Percentiles rank a stretch among this genome's conserved stretches.
Conservation (phyloP, 2,329 filamentous ascomycete species). For the Penicillium sumatraense region DNA sequence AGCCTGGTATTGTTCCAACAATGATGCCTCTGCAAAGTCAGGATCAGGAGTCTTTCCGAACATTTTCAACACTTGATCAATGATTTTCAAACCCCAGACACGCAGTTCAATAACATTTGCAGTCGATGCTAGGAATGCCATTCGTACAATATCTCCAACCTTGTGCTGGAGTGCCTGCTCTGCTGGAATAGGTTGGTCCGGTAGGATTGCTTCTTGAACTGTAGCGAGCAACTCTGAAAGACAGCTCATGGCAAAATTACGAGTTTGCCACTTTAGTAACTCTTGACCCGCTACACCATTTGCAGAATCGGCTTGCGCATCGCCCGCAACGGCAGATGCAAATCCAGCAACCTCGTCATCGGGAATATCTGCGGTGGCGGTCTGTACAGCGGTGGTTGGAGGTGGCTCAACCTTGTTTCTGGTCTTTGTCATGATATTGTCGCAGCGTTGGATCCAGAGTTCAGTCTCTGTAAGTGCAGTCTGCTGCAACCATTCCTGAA, state of each 20-base stretch:
- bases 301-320: slow-evolving; percentile 60
- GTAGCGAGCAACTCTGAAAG: slow-evolving; percentile 80
- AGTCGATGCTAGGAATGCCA: slow-evolving; percentile 96
- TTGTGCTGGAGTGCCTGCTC: slow-evolving; percentile 78
- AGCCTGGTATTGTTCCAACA: slow-evolving; percentile 97
- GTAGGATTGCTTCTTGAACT: slow-evolving; percentile 76
- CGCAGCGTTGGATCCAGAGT: slow-evolving; percentile 87
- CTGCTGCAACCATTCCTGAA: slow-evolving; percentile 92
- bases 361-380: slow-evolving; percentile 74
- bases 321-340: slow-evolving; percentile 70
- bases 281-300: slow-evolving; percentile 72
- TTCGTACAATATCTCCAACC: slow-evolving; percentile 90
- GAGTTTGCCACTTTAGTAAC: slow-evolving; percentile 91
- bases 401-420: slow-evolving; percentile 63
- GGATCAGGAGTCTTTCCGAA: slow-evolving; percentile 96
- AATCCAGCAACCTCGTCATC: slow-evolving; percentile 98
- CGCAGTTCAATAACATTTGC: slow-evolving; percentile 88
- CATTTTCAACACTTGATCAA: slow-evolving; percentile 90
- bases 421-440: slow-evolving; percentile 86
- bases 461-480: slow-evolving; percentile 79
- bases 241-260: slow-evolving; percentile 89
- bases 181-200: slow-evolving; percentile 77
- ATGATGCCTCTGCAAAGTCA: slow-evolving; percentile 94
- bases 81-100: slow-evolving; percentile 89
- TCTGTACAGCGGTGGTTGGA: slow-evolving; percentile 42